Evolutionary conservation across 2,329 filamentous ascomycete genomes (phyloP).

Genomic region (Aspergillus bombycis): DNA sequence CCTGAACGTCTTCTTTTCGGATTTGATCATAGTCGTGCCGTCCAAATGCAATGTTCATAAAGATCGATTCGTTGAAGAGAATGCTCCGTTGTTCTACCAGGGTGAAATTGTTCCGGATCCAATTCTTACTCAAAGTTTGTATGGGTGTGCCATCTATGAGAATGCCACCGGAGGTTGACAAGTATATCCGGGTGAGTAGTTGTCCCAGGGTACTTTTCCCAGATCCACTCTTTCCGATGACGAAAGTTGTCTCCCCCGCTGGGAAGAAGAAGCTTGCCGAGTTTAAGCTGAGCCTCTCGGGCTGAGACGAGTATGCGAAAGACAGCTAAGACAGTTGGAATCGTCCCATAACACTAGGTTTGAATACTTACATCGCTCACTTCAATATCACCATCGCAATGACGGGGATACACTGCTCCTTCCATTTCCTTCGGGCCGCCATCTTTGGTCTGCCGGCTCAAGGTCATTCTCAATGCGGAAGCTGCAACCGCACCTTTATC

Average conservation of each 20-base stretch:
- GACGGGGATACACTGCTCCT: slow-evolving; percentile 33
- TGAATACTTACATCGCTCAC: slow-evolving; percentile 62
- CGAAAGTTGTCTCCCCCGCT: slow-evolving; percentile 72
- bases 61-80: slow-evolving; percentile 80
- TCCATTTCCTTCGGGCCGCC: slow-evolving; percentile 30
- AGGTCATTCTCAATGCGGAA: slow-evolving; percentile 59
- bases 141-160: slow-evolving; percentile 68
- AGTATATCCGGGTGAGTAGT: slow-evolving; percentile 77
- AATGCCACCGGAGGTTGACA: slow-evolving; percentile 66
- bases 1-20: slow-evolving; percentile 58
- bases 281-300: slow-evolving; percentile 61
- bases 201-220: slow-evolving; percentile 89
- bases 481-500: slow-evolving; percentile 79
- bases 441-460: slow-evolving; percentile 31
- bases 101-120: slow-evolving; percentile 77
- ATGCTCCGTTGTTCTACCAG: slow-evolving; percentile 81
- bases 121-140: slow-evolving; percentile 64
- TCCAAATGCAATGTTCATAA: slow-evolving; percentile 77
- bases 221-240: slow-evolving; percentile 85
- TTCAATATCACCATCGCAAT: slow-evolving; percentile 69
- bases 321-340: slow-evolving; percentile 59
- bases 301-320: slow-evolving; percentile 79
- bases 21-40: slow-evolving; percentile 54
- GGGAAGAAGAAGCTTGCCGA: slow-evolving; percentile 70
- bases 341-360: background rate